Conservation (phyloP, 768 basidiomycete species). For the Lactarius trivialis region DNA sequence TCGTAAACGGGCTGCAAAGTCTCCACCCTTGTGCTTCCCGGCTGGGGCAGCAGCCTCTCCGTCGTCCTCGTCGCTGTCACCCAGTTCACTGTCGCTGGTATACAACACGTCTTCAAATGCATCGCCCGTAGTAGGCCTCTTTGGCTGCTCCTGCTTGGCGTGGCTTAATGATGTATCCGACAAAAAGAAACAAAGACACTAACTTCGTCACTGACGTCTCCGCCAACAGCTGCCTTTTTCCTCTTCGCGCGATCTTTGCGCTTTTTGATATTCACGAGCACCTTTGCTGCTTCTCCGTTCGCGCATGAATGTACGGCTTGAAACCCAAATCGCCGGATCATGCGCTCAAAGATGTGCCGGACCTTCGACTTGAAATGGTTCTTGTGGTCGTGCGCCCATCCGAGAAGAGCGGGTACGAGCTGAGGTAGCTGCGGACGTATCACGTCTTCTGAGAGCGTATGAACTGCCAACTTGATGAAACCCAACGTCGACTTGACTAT, state of each 20-base stretch:
- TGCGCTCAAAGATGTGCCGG: conserved; percentile 92
- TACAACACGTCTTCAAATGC: conserved; percentile 98
- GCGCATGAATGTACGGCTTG: conserved; percentile 72
- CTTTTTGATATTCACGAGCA: conserved; percentile 91
- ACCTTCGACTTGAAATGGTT: conserved; percentile 99
- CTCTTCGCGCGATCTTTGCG: conserved; percentile 89
- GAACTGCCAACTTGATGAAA: conserved; percentile 88
- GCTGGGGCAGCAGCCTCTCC: conserved; percentile 31
- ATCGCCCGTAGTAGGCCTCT: conserved; percentile 52
- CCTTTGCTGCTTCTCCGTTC: conserved; percentile 75
- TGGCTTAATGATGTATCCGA: background rate
- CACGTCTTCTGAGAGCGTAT: conserved; percentile 67
- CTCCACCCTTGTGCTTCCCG: conserved; percentile 34
- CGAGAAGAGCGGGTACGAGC: conserved; percentile 78
- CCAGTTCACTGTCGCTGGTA: conserved; percentile 89
- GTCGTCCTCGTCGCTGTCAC: conserved; percentile 61
- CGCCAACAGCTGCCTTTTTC: conserved; percentile 57
- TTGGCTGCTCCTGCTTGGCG: conserved; percentile 34
- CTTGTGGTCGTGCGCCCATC: conserved; percentile 96
- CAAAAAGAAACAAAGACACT: conserved; percentile 31
- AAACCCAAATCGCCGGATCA: conserved; percentile 87
- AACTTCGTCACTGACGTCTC: conserved; percentile 52
- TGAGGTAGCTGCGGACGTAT: conserved; percentile 70
- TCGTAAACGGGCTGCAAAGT: conserved; percentile 58
- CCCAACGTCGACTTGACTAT: conserved; percentile 96